Conservation (phyloP, 1,284 basidiomycete genomes). For the Xerocomus nothofagi region DNA sequence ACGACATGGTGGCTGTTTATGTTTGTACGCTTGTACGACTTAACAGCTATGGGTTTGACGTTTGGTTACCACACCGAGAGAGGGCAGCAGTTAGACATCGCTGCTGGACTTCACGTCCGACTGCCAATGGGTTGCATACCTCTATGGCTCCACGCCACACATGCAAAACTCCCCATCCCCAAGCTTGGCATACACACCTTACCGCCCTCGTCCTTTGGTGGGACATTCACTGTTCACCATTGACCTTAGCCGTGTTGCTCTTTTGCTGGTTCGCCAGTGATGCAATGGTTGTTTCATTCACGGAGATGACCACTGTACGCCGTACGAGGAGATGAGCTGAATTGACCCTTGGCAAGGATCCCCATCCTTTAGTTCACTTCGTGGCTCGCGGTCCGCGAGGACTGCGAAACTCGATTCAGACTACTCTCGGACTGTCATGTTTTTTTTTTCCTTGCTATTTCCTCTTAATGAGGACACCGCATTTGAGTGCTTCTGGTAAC, state of each 20-base stretch:
- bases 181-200: neutral
- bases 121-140: conserved; percentile 2
- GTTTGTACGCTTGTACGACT: rapidly evolving
- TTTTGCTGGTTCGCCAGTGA: conserved; percentile 12
- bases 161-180: conserved; percentile 2
- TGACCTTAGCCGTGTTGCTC: conserved; percentile 3
- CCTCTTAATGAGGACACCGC: conserved; percentile 18
- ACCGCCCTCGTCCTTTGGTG: neutral
- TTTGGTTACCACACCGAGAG: neutral
- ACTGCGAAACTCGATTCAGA: conserved; percentile 55
- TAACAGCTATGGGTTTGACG: conserved; percentile 4
- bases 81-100: conserved; percentile 2
- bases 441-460: conserved; percentile 24
- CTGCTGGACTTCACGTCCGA: neutral
- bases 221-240: no score
- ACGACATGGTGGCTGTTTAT: conserved; percentile 6
- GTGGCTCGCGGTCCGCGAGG: conserved; percentile 40
- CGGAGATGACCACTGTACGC: neutral
- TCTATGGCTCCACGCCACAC: neutral
- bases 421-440: conserved; percentile 51
- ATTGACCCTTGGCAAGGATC: neutral
- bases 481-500: neutral
- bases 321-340: conserved; percentile 24
- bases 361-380: conserved; percentile 52
- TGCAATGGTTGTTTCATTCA: conserved; percentile 2